These are phyloP conservation scores for Hymenoscyphus linearis DNA, from an alignment of 2,329 filamentous ascomycete genomes.

Conservation along the genomic window DNA sequence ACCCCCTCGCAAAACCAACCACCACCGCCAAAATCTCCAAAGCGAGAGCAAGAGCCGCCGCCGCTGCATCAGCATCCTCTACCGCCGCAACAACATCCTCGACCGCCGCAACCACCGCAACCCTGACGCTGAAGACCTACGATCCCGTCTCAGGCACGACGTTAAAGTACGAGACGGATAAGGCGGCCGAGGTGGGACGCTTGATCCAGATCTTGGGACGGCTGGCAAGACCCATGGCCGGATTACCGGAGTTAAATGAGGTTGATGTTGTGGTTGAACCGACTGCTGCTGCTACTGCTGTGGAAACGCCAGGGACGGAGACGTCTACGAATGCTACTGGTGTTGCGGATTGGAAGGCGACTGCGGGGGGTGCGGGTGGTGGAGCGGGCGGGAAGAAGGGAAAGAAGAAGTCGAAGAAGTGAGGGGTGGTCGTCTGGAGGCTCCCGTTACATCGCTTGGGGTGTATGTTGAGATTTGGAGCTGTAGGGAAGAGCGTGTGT, in stretches of 20 bases:
- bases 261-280: constrained; percentile 32
- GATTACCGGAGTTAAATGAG: constrained; percentile 39
- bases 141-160: constrained; percentile 75
- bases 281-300: not conserved
- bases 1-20: constrained; percentile 18
- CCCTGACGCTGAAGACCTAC: constrained; percentile 82
- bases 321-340: constrained; percentile 18
- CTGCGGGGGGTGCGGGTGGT: not conserved
- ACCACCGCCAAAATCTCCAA: constrained; percentile 26
- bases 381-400: constrained; percentile 44
- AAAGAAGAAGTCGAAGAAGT: constrained; percentile 70
- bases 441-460: not conserved
- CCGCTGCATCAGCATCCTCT: too few species aligned
- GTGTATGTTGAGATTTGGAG: not conserved
- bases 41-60: too few species aligned
- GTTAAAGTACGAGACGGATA: constrained; percentile 87
- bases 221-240: constrained; percentile 65
- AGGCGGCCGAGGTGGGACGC: constrained; percentile 82
- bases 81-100: constrained; percentile 31
- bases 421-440: constrained; percentile 23
- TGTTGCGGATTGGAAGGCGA: too few species aligned
- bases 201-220: constrained; percentile 71
- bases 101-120: constrained; percentile 58
- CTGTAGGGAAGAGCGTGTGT: not conserved
- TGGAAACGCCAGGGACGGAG: constrained; percentile 13